These are phyloP conservation scores for Camelina hispida DNA, from an alignment of 345 rosid genomes.

Conservation along the genomic window DNA sequence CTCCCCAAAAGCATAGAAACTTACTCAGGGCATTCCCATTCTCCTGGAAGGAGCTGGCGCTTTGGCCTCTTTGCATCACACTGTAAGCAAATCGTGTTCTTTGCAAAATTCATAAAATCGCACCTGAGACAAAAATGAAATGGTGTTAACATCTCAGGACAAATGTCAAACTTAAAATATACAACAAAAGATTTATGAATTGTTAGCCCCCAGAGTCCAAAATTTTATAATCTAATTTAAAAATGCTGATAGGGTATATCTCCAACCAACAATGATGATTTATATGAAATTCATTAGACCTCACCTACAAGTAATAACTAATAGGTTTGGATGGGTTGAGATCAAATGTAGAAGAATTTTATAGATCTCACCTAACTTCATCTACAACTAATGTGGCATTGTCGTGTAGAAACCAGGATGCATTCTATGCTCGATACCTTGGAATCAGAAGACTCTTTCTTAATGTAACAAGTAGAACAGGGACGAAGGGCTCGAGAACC, in stretches of 20 bases:
- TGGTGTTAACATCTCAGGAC: slow-evolving; percentile 31
- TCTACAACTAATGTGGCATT: neutral
- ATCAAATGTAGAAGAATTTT: slow-evolving; percentile 10
- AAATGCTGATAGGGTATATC: neutral
- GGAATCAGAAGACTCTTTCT: slow-evolving; percentile 13
- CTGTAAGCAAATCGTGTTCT: slow-evolving; percentile 88
- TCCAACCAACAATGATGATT: neutral
- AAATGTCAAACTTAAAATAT: neutral
- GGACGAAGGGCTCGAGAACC: neutral
- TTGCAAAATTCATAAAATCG: slow-evolving; percentile 96
- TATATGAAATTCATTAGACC: neutral
- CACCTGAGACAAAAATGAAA: slow-evolving; percentile 59
- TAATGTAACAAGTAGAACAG: slow-evolving; percentile 19
- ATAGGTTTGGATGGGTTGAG: neutral
- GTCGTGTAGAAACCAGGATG: neutral
- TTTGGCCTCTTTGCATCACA: slow-evolving; percentile 98
- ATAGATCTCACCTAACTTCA: neutral
- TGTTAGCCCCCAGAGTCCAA: neutral
- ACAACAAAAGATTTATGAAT: neutral
- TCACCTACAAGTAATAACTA: neutral
- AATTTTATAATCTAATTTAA: neutral
- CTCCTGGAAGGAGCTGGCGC: slow-evolving; percentile 98
- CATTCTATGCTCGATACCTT: neutral
- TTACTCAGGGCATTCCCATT: slow-evolving; percentile 99
- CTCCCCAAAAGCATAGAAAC: slow-evolving; percentile 39